These are phyloP conservation scores for Auricularia sp. DNA, from an alignment of 768 basidiomycete species.

Conservation along the genomic window DNA sequence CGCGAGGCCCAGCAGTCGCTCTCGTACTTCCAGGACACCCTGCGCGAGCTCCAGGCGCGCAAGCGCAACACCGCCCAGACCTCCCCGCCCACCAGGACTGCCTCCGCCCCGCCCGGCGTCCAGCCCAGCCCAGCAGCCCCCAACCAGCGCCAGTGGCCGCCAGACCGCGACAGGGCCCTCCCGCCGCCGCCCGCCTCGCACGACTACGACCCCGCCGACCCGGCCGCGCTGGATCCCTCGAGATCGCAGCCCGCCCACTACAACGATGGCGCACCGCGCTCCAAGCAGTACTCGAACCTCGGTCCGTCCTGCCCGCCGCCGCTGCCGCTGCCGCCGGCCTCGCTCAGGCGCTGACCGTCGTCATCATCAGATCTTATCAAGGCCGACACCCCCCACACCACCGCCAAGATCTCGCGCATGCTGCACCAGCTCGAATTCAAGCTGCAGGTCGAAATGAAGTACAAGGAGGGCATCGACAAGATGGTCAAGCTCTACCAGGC, in stretches of 20 bases:
- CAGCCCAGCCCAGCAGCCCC: slow-evolving; percentile 24
- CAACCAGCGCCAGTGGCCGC: slow-evolving; percentile 11
- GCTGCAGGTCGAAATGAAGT: slow-evolving; percentile 94
- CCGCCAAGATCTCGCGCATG: slow-evolving; percentile 95
- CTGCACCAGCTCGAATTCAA: slow-evolving; percentile 99
- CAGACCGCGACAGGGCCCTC: slow-evolving; percentile 25
- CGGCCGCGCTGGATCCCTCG: background rate
- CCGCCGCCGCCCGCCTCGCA: slow-evolving; percentile 40
- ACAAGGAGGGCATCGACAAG: slow-evolving; percentile 97
- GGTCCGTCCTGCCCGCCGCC: slow-evolving; percentile 12
- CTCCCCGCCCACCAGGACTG: slow-evolving; percentile 47
- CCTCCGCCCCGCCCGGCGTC: slow-evolving; percentile 37
- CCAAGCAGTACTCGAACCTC: slow-evolving; percentile 69
- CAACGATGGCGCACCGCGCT: slow-evolving; percentile 30
- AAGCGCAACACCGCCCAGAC: slow-evolving; percentile 27
- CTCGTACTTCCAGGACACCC: slow-evolving; percentile 78
- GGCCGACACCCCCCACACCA: slow-evolving; percentile 92
- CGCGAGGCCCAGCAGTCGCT: slow-evolving; percentile 76
- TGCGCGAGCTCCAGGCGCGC: slow-evolving; percentile 71
- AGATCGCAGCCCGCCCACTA: background rate
- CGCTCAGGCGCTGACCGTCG: background rate
- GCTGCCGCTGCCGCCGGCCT: background rate
- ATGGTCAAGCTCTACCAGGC: slow-evolving; percentile 95
- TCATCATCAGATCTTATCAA: slow-evolving; percentile 72
- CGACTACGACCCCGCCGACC: background rate